Evolutionary conservation across 1,284 basidiomycete genomes (phyloP).

Genomic region (Cryptococcus maquisensis): DNA sequence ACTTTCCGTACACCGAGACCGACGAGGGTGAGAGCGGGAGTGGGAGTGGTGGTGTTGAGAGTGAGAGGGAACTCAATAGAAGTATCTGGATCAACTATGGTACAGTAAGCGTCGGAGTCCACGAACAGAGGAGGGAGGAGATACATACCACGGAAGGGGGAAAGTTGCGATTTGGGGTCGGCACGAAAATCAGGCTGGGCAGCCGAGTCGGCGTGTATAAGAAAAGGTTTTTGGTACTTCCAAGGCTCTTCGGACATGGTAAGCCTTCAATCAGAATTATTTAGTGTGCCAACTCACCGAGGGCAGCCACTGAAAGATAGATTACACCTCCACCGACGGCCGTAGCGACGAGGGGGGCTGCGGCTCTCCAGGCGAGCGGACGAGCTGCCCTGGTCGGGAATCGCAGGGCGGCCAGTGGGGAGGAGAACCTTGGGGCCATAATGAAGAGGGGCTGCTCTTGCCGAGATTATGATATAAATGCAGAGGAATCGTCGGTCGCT

Average conservation of each 20-base stretch:
- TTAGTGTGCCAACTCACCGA: background rate
- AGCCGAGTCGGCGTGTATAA: slow-evolving; percentile 9
- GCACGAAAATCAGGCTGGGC: slow-evolving; percentile 3
- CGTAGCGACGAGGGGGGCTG: background rate
- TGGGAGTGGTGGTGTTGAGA: slow-evolving; percentile 23
- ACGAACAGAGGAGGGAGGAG: background rate
- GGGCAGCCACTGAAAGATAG: background rate
- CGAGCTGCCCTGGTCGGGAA: background rate
- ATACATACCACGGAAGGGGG: slow-evolving; percentile 8
- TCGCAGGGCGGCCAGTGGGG: no score
- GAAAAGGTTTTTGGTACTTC: background rate
- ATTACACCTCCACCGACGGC: background rate
- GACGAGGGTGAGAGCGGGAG: slow-evolving; percentile 46
- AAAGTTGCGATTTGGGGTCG: slow-evolving; percentile 11
- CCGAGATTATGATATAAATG: no score
- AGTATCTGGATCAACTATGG: slow-evolving; percentile 42
- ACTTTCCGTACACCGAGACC: slow-evolving; percentile 56
- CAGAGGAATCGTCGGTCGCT: no score
- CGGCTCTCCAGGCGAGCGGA: background rate
- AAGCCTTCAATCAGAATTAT: no score
- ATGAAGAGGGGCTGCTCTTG: no score
- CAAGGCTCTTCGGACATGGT: background rate
- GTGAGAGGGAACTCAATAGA: slow-evolving; percentile 39
- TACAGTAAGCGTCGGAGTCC: background rate
- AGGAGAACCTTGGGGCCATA: no score